Percentiles rank a stretch among this genome's conserved stretches.
phyloP scores from a whole-genome alignment of 176 grass and related monocot genomes.

The Microstegium vimineum region DNA sequence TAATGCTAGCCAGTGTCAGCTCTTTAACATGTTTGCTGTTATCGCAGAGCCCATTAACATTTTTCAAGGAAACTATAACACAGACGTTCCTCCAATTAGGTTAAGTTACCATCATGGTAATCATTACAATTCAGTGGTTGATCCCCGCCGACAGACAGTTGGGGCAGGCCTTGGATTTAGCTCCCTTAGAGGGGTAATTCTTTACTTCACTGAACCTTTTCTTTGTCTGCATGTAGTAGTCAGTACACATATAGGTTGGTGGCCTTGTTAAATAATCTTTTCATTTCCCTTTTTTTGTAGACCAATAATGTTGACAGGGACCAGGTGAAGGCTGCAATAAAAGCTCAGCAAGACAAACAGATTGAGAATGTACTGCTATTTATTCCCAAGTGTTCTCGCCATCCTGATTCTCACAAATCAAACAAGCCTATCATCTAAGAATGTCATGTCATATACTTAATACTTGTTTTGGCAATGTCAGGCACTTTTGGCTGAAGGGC shows the following conservation, averaged over 20 bases:
- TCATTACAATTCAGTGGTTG: constrained; percentile 98
- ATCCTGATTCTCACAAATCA: not conserved
- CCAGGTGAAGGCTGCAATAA: constrained; percentile 94
- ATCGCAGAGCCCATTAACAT: constrained; percentile 97
- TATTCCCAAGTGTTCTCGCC: constrained; percentile 7
- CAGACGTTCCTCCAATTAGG: constrained; percentile 84
- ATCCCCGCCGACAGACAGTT: constrained; percentile 70
- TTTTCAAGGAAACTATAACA: constrained; percentile 96
- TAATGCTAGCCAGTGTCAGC: not conserved
- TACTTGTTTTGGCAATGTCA: constrained; percentile 33
- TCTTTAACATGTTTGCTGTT: constrained; percentile 27
- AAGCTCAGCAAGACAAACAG: constrained; percentile 97
- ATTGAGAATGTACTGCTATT: constrained; percentile 67
- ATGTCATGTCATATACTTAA: not conserved
- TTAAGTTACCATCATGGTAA: constrained; percentile 97
- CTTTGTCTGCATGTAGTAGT: not conserved
- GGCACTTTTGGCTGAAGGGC: constrained; percentile 93
- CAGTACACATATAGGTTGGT: not conserved
- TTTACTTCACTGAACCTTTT: not conserved
- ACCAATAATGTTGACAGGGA: constrained; percentile 92
- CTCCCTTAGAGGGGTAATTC: constrained; percentile 81
- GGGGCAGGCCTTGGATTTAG: constrained; percentile 96
- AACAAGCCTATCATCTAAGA: not conserved
- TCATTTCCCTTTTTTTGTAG: constrained; percentile 38
- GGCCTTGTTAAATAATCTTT: constrained; percentile 14